Evolutionary conservation across 1,284 basidiomycete species (phyloP).

Genomic region (Trametes versicolor): DNA sequence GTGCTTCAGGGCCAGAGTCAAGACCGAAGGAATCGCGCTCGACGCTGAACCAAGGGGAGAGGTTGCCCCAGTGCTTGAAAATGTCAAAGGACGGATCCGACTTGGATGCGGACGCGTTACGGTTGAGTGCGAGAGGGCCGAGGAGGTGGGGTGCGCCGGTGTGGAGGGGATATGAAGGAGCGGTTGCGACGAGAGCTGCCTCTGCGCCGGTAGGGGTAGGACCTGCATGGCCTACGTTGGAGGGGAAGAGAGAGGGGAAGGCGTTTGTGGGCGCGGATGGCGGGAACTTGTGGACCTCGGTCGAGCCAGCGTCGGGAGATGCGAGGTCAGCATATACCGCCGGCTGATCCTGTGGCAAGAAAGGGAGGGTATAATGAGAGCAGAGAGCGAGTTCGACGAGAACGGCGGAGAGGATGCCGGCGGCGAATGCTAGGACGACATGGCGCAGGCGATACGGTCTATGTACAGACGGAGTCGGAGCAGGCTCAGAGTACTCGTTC

Average conservation of each 20-base stretch:
- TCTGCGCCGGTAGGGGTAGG: slow-evolving; percentile 88
- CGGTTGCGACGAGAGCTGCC: slow-evolving; percentile 80
- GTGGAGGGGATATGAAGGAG: slow-evolving; percentile 79
- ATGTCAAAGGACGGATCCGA: slow-evolving; percentile 59
- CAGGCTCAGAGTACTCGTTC: slow-evolving; percentile 9
- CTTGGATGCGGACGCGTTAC: slow-evolving; percentile 34
- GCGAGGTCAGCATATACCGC: slow-evolving; percentile 47
- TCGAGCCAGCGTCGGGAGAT: slow-evolving; percentile 75
- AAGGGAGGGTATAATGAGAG: slow-evolving; percentile 23
- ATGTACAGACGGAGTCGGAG: slow-evolving; percentile 5
- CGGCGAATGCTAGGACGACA: slow-evolving; percentile 29
- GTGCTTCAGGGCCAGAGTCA: slow-evolving; percentile 73
- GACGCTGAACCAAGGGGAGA: slow-evolving; percentile 88
- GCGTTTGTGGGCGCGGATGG: slow-evolving; percentile 76
- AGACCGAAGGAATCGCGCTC: slow-evolving; percentile 75
- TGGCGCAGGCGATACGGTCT: slow-evolving; percentile 29
- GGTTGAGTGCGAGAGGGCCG: slow-evolving; percentile 47
- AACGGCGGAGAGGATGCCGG: slow-evolving; percentile 33
- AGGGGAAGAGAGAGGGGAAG: slow-evolving; percentile 75
- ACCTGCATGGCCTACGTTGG: slow-evolving; percentile 83
- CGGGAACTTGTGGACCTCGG: slow-evolving; percentile 74
- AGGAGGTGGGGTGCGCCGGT: slow-evolving; percentile 76
- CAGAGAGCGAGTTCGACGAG: slow-evolving; percentile 33
- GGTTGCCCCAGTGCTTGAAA: slow-evolving; percentile 84
- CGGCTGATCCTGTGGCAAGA: slow-evolving; percentile 4